Evolutionary conservation across 1,284 basidiomycete genomes (phyloP), one percentile per base, ranked within the genome.

Genomic region (Flammula alnicola): DNA sequence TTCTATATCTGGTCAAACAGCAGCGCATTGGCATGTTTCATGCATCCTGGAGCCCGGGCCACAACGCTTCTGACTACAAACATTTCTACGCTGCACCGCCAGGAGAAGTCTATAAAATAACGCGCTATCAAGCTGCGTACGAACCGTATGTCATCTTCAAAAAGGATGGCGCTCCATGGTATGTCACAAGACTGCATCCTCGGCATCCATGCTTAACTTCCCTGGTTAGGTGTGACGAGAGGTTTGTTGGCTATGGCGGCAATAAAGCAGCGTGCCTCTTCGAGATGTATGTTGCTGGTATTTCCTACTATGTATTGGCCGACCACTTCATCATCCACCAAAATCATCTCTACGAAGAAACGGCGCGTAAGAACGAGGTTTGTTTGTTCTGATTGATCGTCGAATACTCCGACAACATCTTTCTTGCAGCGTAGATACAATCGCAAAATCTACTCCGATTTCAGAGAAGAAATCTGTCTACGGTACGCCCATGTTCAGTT

Each of bases 251-350:
- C 1, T 93, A 93, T 64, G 91, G 91, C 4, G 77, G 75, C 1
- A 79, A 79, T 63, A 79, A 79, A 55, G 77, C 77, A 8, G 76
- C 77, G 3, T 78, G 77, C 52, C 67, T 77, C 17, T 78, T 75
- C 54, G 77, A 77, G 58, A 77, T 78, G 76, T 78, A 77, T 57
- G 63, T 78, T 3, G 73, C 76, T 11, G 77, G 77, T 2, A 79
- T 91, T 35, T 83, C 84, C 8, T 92, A 84, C 67, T 90, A 86
- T 63, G 88, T 94, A 27, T 77, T 93, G 14, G 75, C 86, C 4
- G 90, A 93, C 64, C 91, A 94, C 66, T 93, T 93, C 62, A 74
- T 94, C 47, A 83, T 93, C 37, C 91, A 93, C 64, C 91, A 92
- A 70, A 88, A 83, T 54, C 91, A 94, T 59, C 69, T 73, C 10